Evolutionary conservation across 208 protist species (phyloP).

Genomic region (Naegleria fowleri): DNA sequence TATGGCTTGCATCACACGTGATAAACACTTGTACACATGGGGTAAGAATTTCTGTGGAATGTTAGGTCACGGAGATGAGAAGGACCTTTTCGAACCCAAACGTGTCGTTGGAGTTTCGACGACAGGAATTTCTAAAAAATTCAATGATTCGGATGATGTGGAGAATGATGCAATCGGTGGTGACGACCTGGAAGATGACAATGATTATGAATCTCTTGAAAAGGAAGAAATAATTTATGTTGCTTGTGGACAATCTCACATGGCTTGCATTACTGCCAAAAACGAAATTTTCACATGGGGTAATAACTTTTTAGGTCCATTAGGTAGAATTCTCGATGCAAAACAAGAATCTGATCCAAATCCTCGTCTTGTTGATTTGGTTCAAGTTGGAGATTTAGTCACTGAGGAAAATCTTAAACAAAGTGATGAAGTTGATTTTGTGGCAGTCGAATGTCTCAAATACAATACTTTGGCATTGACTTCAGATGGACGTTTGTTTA

Average conservation of each 20-base stretch:
- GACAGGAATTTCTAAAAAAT: background rate
- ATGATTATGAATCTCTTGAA: background rate
- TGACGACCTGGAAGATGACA: background rate
- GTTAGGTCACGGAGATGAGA: background rate
- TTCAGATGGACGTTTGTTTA: background rate
- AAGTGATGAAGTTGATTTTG: conserved; percentile 17
- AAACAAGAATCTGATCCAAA: background rate
- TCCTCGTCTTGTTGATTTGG: background rate
- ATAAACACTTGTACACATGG: background rate
- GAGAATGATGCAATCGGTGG: background rate
- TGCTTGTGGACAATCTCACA: background rate
- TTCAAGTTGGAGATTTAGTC: background rate
- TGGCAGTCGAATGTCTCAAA: conserved; percentile 5
- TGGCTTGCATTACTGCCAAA: background rate
- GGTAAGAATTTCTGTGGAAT: background rate
- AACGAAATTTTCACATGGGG: conserved; percentile 19
- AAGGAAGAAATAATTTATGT: background rate
- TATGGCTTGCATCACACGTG: background rate
- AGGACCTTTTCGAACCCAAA: background rate
- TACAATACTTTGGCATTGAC: conserved; percentile 20
- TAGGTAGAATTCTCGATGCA: background rate
- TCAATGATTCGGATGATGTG: background rate
- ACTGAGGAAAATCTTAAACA: background rate
- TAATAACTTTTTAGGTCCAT: conserved; percentile 17
- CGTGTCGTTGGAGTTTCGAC: background rate